Evolutionary conservation across 148 eudicot genomes (phyloP).

Genomic region (Polygonum aviculare): DNA sequence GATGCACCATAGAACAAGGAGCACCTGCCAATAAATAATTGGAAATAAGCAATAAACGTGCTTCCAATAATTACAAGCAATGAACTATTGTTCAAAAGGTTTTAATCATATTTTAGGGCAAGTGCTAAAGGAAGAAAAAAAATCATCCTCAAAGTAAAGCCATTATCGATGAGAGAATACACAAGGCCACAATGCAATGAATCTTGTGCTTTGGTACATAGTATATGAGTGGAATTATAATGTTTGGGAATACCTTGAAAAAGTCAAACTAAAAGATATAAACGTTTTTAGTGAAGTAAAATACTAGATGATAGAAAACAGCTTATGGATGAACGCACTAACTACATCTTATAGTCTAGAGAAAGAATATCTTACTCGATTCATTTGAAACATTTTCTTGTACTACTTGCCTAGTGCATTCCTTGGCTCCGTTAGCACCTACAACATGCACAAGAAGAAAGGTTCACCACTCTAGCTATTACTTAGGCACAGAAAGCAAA

Average conservation of each 20-base stretch:
- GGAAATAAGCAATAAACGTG: slow-evolving; percentile 87
- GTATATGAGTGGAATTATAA: not conserved
- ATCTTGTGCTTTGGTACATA: not conserved
- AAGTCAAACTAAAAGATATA: not conserved
- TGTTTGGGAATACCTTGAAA: not conserved
- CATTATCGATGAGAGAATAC: not conserved
- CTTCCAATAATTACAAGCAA: slow-evolving; percentile 15
- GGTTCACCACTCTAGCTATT: not conserved
- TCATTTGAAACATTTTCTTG: slow-evolving; percentile 94
- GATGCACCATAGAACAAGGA: slow-evolving; percentile 95
- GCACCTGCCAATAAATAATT: slow-evolving; percentile 99
- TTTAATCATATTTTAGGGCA: not conserved
- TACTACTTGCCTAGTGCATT: slow-evolving; percentile 97
- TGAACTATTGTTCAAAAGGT: not conserved
- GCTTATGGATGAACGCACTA: not conserved
- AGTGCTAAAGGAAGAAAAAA: not conserved
- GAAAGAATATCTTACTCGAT: slow-evolving; percentile 49
- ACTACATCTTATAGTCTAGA: not conserved
- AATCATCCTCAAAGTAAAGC: not conserved
- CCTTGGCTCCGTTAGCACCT: slow-evolving; percentile 96
- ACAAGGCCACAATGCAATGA: not conserved
- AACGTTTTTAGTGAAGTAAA: not conserved
- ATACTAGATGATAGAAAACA: not conserved
- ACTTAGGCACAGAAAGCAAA: too few relatives aligned
- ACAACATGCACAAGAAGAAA: slow-evolving; percentile 10